Evolutionary conservation across 2,329 filamentous ascomycete genomes (phyloP).

Genomic region (Calonectria crousiana): DNA sequence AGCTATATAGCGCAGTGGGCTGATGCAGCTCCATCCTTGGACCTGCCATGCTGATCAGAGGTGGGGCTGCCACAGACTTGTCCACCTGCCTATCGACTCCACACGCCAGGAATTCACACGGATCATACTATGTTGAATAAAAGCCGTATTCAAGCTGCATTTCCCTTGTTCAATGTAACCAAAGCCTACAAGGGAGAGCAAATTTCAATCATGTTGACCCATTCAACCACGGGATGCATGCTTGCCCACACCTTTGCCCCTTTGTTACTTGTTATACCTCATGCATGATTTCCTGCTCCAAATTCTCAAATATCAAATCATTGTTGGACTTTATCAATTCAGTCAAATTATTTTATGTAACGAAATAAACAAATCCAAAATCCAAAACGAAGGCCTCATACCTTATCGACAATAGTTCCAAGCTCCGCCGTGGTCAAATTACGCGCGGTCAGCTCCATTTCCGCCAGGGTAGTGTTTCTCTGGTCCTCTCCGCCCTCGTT

Average conservation of each 20-base stretch:
- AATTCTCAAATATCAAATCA: not conserved
- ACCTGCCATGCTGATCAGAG: not conserved
- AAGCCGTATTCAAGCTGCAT: not conserved
- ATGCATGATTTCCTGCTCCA: not conserved
- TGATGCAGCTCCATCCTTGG: not conserved
- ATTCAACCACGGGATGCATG: too few species aligned
- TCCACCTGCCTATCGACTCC: not conserved
- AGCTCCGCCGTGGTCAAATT: slow-evolving; percentile 9
- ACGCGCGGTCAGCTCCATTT: slow-evolving; percentile 14
- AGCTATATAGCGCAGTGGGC: not conserved
- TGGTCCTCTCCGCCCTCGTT: slow-evolving; percentile 4
- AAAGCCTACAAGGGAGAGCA: not conserved
- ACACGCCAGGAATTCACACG: not conserved
- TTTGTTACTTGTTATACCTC: not conserved
- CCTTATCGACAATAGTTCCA: not conserved
- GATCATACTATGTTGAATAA: not conserved
- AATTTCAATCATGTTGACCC: not conserved
- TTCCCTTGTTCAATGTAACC: not conserved
- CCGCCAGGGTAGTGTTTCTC: slow-evolving; percentile 13
- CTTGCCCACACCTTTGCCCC: not conserved
- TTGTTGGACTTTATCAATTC: not conserved
- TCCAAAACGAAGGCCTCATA: not conserved
- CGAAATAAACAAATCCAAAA: not conserved
- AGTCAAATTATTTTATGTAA: not conserved
- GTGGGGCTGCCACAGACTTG: not conserved